Base-by-base conservation (phyloP, 176 grass and related monocot species). In the Bonia amplexicaulis region DNA sequence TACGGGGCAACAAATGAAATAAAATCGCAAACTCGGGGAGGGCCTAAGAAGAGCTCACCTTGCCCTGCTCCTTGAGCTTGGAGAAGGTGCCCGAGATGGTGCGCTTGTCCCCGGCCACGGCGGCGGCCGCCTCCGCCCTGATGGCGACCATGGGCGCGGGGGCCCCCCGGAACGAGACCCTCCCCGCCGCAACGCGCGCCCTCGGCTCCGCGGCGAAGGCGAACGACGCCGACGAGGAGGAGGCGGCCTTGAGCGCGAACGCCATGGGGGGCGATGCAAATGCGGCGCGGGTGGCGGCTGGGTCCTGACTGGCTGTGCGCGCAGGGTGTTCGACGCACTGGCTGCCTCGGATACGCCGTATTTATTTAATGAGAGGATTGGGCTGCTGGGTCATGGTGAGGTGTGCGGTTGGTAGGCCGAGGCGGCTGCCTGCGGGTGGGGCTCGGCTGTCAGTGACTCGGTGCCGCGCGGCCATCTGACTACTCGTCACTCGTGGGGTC, bases 61-160 rank as follows among this genome's bases (percentile, higher is more conserved):
- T 96, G 25, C 94, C 94, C 83, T 86, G 77, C 84, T 77, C 81
- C 89, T 37, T 91, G 78, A 96, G 94, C 61, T 87, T 89, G 57
- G 91, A 69, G 89, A 96, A 96, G 8, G 91, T 91, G n/a, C 92
- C 89, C 5, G 94, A 93, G 84, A 96, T 96, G 84, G 61, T 81
- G 66, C 69, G 66, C 76, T 77, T 83, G 25, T 72, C 76, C 54
- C 74, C 66, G 19, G 83, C 87, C 13, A 85, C 77, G 41, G 74
- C 48, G 0, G 81, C 60, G 0, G 60, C 69, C 19, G 87, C 15
- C 53, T 78, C 85, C 5, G 83, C 66, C 25, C 80, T 46, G 81
- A 87, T 27, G 35, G 87, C 71, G 55, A 72, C 77, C 69, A 19
- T 73, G 29, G 73, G 62, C 44, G 42, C 52, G 12, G 67, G 33